Percentiles rank a stretch among this genome's conserved stretches.
Evolutionary conservation across 2,329 filamentous ascomycete genomes (phyloP).

Genomic region (Colletotrichum lentis): DNA sequence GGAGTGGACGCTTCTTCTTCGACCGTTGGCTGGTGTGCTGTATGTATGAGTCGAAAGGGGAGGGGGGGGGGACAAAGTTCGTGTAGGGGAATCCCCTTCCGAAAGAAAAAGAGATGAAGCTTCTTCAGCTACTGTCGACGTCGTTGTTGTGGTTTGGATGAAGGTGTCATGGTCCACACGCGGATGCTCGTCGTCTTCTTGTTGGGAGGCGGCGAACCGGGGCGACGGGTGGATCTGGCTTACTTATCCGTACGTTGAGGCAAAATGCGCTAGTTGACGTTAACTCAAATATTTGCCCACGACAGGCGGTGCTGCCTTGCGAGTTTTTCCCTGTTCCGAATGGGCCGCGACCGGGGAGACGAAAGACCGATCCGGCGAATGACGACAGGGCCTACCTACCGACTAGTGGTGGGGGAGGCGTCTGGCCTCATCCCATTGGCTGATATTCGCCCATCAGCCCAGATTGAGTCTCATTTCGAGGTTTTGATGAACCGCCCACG

Average conservation of each 20-base stretch:
- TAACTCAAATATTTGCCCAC: constrained; percentile 27
- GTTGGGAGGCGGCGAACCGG: constrained; percentile 26
- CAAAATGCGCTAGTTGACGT: constrained; percentile 37
- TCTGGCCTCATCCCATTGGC: constrained; percentile 10
- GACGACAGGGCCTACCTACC: not conserved
- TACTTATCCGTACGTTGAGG: constrained; percentile 38
- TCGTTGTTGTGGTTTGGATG: constrained; percentile 17
- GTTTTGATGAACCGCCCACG: not conserved
- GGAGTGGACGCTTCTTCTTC: constrained; percentile 3
- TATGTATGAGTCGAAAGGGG: not conserved
- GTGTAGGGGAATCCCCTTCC: constrained; percentile 12
- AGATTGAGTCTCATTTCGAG: not conserved
- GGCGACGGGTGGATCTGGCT: constrained; percentile 22
- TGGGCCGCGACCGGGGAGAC: constrained; percentile 29
- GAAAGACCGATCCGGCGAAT: constrained; percentile 21
- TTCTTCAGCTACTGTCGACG: constrained; percentile 19
- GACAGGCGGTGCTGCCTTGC: constrained; percentile 30
- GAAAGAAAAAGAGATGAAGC: constrained; percentile 2
- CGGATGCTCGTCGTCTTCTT: constrained; percentile 27
- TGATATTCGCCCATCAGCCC: constrained; percentile 3
- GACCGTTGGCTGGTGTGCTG: not conserved
- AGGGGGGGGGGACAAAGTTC: not conserved
- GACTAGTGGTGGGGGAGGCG: not conserved
- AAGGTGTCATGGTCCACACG: constrained; percentile 30
- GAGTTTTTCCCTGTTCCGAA: constrained; percentile 37